phyloP scores from a whole-genome alignment of 768 basidiomycete genomes.

The Lactarius sp. region DNA sequence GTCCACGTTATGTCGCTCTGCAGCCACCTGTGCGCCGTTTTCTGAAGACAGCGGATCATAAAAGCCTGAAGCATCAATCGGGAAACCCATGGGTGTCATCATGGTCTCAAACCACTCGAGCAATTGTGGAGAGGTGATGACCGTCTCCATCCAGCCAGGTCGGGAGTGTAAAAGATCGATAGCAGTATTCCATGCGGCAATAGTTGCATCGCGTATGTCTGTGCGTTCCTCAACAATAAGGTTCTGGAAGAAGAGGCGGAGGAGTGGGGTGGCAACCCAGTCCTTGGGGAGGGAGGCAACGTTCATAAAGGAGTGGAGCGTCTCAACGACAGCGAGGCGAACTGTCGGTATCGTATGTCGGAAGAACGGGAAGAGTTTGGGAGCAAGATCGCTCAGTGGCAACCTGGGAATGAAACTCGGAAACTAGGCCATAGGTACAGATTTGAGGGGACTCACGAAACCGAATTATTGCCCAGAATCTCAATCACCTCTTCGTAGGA shows the following conservation, averaged over 20 bases:
- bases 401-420: slow-evolving; percentile 43
- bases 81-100: slow-evolving; percentile 85
- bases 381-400: slow-evolving; percentile 76
- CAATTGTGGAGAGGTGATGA: slow-evolving; percentile 54
- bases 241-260: slow-evolving; percentile 90
- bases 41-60: slow-evolving; percentile 53
- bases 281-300: slow-evolving; percentile 67
- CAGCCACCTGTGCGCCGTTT: slow-evolving; percentile 41
- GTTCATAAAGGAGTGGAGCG: slow-evolving; percentile 79
- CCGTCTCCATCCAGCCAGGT: slow-evolving; percentile 46
- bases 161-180: slow-evolving; percentile 48
- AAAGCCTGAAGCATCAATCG: slow-evolving; percentile 67
- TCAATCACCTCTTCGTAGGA: slow-evolving; percentile 72
- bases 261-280: slow-evolving; percentile 75
- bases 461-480: slow-evolving; percentile 60
- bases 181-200: slow-evolving; percentile 69
- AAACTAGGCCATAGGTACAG: background rate
- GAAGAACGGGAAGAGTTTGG: slow-evolving; percentile 91
- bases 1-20: slow-evolving; percentile 88
- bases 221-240: slow-evolving; percentile 84
- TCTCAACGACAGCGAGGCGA: slow-evolving; percentile 87
- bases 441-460: slow-evolving; percentile 55
- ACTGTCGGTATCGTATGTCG: slow-evolving; percentile 94
- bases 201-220: slow-evolving; percentile 74
- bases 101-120: slow-evolving; percentile 83